These are phyloP conservation scores for Thelonectria olida DNA, from an alignment of 2,329 filamentous ascomycete species.

Conservation along the genomic window DNA sequence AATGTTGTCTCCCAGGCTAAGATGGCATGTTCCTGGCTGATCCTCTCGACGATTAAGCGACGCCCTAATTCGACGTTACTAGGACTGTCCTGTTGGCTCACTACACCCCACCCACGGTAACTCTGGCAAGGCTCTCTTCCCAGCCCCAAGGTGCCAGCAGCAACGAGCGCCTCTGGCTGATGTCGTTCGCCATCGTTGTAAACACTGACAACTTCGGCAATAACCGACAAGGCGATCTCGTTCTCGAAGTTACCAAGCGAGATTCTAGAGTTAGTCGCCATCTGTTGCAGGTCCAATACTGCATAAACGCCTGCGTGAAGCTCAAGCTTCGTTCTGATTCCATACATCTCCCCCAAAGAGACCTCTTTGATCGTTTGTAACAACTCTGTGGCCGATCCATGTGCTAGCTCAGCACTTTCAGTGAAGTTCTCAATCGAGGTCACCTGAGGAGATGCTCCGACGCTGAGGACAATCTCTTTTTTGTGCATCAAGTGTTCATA, in stretches of 20 bases:
- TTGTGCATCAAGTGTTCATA: conserved; percentile 26
- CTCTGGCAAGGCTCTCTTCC: conserved; percentile 69
- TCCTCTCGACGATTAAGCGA: conserved; percentile 64
- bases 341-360: not conserved
- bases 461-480: conserved; percentile 39
- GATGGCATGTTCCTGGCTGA: conserved; percentile 74
- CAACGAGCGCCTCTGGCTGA: conserved; percentile 62
- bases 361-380: too few species aligned
- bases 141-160: conserved; percentile 66
- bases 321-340: conserved; percentile 52
- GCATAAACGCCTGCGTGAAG: conserved; percentile 74
- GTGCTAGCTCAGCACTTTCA: not conserved
- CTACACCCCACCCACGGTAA: conserved; percentile 69
- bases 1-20: conserved; percentile 56
- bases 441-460: conserved; percentile 46
- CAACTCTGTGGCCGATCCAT: not conserved
- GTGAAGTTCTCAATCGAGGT: conserved; percentile 40
- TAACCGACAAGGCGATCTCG: conserved; percentile 64
- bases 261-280: conserved; percentile 61
- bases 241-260: conserved; percentile 41
- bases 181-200: conserved; percentile 55
- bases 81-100: conserved; percentile 3
- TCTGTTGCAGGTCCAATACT: conserved; percentile 70
- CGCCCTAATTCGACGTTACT: too few species aligned
- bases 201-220: conserved; percentile 69